Evolutionary conservation across 106 monocot species (phyloP).

Genomic region (Vanilla planifolia): DNA sequence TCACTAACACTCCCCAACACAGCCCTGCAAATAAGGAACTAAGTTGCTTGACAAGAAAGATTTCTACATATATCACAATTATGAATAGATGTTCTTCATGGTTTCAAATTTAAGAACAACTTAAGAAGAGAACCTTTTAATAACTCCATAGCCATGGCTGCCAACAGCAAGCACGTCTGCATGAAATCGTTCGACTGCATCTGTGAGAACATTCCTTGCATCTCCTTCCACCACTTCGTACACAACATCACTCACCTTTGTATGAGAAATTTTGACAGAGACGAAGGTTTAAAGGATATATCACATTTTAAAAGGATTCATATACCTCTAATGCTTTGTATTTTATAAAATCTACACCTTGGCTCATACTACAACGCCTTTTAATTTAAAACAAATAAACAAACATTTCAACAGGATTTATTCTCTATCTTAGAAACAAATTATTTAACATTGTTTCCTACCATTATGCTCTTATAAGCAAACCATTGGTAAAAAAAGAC

Average conservation of each 20-base stretch:
- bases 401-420: too few relatives aligned
- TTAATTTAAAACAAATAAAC: too few relatives aligned
- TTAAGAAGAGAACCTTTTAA: constrained; percentile 43
- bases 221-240: constrained; percentile 65
- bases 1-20: constrained; percentile 48
- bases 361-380: too few relatives aligned
- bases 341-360: too few relatives aligned
- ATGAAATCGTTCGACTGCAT: constrained; percentile 68
- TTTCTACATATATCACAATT: not conserved
- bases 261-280: not conserved
- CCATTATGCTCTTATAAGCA: too few relatives aligned
- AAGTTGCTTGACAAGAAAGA: not conserved
- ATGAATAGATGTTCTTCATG: not conserved
- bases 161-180: constrained; percentile 65
- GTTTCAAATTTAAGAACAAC: not conserved
- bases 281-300: too few relatives aligned
- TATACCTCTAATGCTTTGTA: too few relatives aligned
- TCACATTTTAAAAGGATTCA: too few relatives aligned
- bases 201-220: constrained; percentile 64
- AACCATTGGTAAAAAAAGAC: too few relatives aligned
- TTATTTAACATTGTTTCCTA: too few relatives aligned
- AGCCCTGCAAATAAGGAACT: constrained; percentile 16
- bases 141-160: constrained; percentile 79
- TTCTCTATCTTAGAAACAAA: too few relatives aligned
- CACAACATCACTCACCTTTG: constrained; percentile 42